These are phyloP conservation scores for Petunia axillaris DNA, from an alignment of 257 asterid genomes.

Conservation along the genomic window DNA sequence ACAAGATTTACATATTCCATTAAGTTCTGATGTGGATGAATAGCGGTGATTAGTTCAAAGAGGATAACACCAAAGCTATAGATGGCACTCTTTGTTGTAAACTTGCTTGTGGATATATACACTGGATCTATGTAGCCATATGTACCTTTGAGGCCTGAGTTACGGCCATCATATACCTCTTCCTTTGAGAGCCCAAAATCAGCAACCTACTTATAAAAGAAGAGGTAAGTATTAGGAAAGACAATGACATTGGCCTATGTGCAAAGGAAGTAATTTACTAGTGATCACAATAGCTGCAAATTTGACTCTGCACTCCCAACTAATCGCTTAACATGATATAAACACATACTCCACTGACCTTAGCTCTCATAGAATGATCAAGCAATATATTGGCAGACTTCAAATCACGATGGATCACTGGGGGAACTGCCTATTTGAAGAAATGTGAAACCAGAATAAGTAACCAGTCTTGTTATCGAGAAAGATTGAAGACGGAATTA, in stretches of 20 bases:
- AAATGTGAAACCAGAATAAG: slow-evolving; percentile 30
- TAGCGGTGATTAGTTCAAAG: slow-evolving; percentile 96
- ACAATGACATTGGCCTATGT: not conserved
- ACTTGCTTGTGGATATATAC: slow-evolving; percentile 79
- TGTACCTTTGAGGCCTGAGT: slow-evolving; percentile 95
- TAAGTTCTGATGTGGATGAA: slow-evolving; percentile 95
- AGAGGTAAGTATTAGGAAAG: slow-evolving; percentile 13
- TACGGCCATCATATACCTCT: slow-evolving; percentile 70
- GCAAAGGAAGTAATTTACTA: not conserved
- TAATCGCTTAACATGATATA: not conserved
- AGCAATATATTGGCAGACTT: slow-evolving; percentile 89
- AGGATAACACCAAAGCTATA: slow-evolving; percentile 94
- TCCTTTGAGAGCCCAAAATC: slow-evolving; percentile 99
- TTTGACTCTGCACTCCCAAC: not conserved
- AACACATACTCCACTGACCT: slow-evolving; percentile 46
- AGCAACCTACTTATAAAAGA: slow-evolving; percentile 66
- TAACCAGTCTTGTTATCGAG: slow-evolving; percentile 15
- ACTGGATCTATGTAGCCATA: slow-evolving; percentile 90
- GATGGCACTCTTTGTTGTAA: slow-evolving; percentile 87
- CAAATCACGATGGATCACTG: slow-evolving; percentile 87
- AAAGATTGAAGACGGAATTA: not conserved
- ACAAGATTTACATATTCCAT: slow-evolving; percentile 96
- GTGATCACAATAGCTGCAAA: not conserved
- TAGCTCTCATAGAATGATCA: slow-evolving; percentile 82
- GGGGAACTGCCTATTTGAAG: slow-evolving; percentile 85